phyloP scores from a whole-genome alignment of 495 filamentous ascomycete species.

The Chaetomidium leptoderma region DNA sequence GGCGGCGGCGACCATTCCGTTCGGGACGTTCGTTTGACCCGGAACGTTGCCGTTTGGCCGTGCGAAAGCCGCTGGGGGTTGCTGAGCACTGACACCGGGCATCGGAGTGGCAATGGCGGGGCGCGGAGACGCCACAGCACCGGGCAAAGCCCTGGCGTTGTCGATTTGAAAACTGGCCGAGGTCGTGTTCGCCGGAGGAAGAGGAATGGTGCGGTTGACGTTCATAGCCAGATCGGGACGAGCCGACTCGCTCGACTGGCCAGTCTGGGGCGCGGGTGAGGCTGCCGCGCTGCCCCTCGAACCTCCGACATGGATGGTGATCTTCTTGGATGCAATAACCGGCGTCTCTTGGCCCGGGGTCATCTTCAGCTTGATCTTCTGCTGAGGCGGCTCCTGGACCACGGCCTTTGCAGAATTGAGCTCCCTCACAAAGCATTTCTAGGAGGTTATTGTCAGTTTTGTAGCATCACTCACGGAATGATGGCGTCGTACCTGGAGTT shows the following conservation, averaged over 20 bases:
- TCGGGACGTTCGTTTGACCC: constrained; percentile 5
- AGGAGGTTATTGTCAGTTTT: neutral
- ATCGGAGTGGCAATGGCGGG: constrained; percentile 42
- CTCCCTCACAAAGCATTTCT: constrained; percentile 61
- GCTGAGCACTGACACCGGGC: constrained; percentile 39
- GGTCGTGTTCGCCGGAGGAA: constrained; percentile 23
- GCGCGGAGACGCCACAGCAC: constrained; percentile 45
- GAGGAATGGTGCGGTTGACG: constrained; percentile 23
- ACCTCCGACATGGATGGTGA: constrained; percentile 53
- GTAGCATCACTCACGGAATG: neutral
- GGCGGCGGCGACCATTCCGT: constrained; percentile 11
- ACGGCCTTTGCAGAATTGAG: constrained; percentile 63
- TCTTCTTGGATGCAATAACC: constrained; percentile 41
- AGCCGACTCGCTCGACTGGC: constrained; percentile 35
- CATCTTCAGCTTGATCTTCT: constrained; percentile 75
- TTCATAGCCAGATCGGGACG: constrained; percentile 29
- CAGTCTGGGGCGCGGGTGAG: constrained; percentile 52
- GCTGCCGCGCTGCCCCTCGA: constrained; percentile 46
- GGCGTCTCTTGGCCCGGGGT: constrained; percentile 36
- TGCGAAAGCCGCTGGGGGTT: constrained; percentile 32
- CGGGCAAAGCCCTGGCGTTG: constrained; percentile 44
- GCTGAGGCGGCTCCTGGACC: constrained; percentile 60
- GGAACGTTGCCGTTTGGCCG: constrained; percentile 39
- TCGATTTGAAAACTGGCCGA: constrained; percentile 34
- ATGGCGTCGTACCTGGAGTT: constrained; percentile 60